Percentiles rank a stretch among this genome's conserved stretches.
Evolutionary conservation across 2,329 filamentous ascomycete species (phyloP).

Genomic region (Tympanopsis confertula): DNA sequence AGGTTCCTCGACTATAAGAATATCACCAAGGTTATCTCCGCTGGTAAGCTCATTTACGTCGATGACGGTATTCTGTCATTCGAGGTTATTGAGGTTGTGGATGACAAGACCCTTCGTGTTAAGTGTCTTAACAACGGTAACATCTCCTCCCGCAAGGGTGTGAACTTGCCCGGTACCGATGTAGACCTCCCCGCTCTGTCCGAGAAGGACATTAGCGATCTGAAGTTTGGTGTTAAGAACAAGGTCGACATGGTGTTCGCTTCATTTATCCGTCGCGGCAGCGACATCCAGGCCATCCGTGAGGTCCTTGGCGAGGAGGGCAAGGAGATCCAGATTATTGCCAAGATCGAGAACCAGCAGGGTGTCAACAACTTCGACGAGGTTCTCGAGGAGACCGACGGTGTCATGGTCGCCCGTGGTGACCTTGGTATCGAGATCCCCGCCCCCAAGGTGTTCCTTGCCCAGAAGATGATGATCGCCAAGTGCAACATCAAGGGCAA

Average conservation of each 20-base stretch:
- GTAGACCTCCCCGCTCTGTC: constrained; percentile 94
- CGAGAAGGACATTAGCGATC: constrained; percentile 93
- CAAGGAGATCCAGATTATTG: constrained; percentile 96
- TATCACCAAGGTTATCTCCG: constrained; percentile 93
- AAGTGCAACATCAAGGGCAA: constrained; percentile 99
- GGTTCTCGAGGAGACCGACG: constrained; percentile 90
- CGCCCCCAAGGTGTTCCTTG: constrained; percentile 94
- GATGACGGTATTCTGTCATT: constrained; percentile 97
- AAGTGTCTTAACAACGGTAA: constrained; percentile 91
- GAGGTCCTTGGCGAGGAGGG: constrained; percentile 81
- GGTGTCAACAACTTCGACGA: constrained; percentile 99
- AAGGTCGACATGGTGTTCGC: constrained; percentile 98
- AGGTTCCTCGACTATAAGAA: constrained; percentile 86
- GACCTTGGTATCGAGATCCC: constrained; percentile 98
- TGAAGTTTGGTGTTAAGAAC: constrained; percentile 95
- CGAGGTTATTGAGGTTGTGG: constrained; percentile 75
- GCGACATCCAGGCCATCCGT: constrained; percentile 88
- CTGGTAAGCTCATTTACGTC: constrained; percentile 90
- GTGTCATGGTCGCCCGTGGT: constrained; percentile 99
- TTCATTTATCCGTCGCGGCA: constrained; percentile 89
- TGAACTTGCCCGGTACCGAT: constrained; percentile 97
- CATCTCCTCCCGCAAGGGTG: constrained; percentile 97
- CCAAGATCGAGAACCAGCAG: constrained; percentile 99
- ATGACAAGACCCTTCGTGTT: constrained; percentile 80
- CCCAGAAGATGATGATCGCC: constrained; percentile 99